Evolutionary conservation across 345 rosid genomes (phyloP).

Genomic region (Lepidium africanum): DNA sequence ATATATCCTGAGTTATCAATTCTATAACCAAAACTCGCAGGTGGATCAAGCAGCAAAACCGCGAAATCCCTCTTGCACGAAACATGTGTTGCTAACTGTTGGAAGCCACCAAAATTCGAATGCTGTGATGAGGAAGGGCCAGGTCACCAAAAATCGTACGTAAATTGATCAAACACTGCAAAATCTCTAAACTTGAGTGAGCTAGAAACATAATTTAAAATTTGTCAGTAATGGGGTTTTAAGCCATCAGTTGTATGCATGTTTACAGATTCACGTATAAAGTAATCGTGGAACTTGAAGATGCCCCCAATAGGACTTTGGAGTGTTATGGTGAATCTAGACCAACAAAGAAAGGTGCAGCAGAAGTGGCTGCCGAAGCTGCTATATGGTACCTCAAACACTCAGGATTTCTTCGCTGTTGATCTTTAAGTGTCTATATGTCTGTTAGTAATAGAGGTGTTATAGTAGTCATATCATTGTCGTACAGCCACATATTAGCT

Average conservation of each 20-base stretch:
- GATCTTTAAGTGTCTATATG: neutral
- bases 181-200: neutral
- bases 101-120: constrained; percentile 62
- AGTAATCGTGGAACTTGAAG: constrained; percentile 55
- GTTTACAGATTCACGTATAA: constrained; percentile 59
- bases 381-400: constrained; percentile 64
- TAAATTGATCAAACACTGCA: constrained; percentile 6
- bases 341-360: constrained; percentile 65
- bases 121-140: constrained; percentile 74
- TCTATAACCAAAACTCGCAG: constrained; percentile 21
- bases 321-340: constrained; percentile 49
- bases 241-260: neutral
- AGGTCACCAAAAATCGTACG: constrained; percentile 70
- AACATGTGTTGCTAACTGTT: constrained; percentile 57
- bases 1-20: constrained; percentile 1
- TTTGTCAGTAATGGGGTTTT: neutral
- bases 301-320: constrained; percentile 32
- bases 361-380: constrained; percentile 79
- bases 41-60: constrained; percentile 30
- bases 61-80: constrained; percentile 58
- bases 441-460: constrained; percentile 1
- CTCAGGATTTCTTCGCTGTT: constrained; percentile 33
- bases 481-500: neutral
- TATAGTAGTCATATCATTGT: neutral
- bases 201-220: neutral